Evolutionary conservation across 352 stramenopile genomes (phyloP), one percentile per base, ranked within the genome.

Genomic region (Pythium folliculosum): DNA sequence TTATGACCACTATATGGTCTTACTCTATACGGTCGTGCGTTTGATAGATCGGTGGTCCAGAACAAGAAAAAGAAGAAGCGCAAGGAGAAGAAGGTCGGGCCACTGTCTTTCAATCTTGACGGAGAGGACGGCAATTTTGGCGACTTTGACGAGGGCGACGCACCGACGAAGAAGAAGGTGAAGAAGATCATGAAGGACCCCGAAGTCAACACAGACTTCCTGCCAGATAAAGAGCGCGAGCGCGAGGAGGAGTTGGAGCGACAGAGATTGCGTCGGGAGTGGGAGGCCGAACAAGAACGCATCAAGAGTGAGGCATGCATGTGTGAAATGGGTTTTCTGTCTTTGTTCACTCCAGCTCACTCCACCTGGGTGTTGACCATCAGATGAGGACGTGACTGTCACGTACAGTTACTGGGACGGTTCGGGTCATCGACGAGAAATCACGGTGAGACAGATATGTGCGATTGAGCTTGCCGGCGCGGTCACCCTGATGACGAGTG

Each of bases 331-430:
- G 40, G 14, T 19, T 47, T 6, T 21, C 12, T n/a, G 1, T 21
- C 9, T 21, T 19, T 47, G 14, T n/a, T 4, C 17, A 12, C 2
- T 30, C 21, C 21, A n/a, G 12, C 49, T 59, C 12, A 45, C 17
- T 7, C 14, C 22, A 35, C 17, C 17, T 19, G 40, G 3, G 37
- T 47, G 9, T 40, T 14, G 7, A 17, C 13, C 55, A 94, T n/a
- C 55, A 94, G 86, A 89, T 63, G 89, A 99, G 70, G 73, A 89
- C 53, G 82, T 99, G 27, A 79, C 96, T 58, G 97, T 99, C 45
- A 98, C 94, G 8, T 99, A 99, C 83, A 98, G 88, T 45, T 99
- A 99, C 75, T 99, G 96, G 96, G 96, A 99, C 73, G 97, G 97
- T 22, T 97, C 89, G 17, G 97, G 97, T 1, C 97, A 99, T 89